Percentiles rank a stretch among this genome's conserved stretches.
Evolutionary conservation across 352 stramenopile species (phyloP).

Genomic region (Globisporangium nunn): DNA sequence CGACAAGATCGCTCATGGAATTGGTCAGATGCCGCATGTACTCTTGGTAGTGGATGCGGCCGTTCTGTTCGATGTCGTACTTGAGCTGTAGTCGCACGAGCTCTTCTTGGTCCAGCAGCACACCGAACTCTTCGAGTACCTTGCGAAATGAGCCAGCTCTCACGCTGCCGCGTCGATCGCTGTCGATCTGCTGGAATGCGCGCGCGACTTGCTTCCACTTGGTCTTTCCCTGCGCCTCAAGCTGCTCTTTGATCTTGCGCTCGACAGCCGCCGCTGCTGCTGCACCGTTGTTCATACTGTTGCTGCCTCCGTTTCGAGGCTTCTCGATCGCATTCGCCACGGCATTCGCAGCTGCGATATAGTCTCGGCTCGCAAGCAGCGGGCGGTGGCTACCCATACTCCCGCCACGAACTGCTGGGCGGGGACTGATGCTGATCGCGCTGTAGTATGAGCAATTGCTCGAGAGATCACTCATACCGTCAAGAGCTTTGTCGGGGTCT

Average conservation of each 20-base stretch:
- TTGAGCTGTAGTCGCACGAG: conserved; percentile 62
- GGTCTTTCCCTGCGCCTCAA: conserved; percentile 37
- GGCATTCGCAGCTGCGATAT: conserved; percentile 21
- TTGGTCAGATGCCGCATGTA: conserved; percentile 58
- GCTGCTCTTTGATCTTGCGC: conserved; percentile 51
- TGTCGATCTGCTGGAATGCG: conserved; percentile 60
- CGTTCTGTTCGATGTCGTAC: conserved; percentile 71
- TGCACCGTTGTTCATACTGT: conserved; percentile 16
- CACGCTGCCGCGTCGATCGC: conserved; percentile 37
- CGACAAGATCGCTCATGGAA: conserved; percentile 28
- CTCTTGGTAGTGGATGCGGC: conserved; percentile 55
- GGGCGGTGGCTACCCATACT: conserved; percentile 9
- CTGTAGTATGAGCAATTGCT: conserved; percentile 80
- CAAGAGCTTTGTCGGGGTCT: conserved; percentile 49
- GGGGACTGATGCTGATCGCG: conserved; percentile 57
- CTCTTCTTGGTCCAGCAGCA: conserved; percentile 54
- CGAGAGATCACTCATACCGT: conserved; percentile 56
- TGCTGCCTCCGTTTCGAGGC: conserved; percentile 6
- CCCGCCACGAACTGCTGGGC: conserved; percentile 21
- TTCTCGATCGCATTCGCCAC: conserved; percentile 35
- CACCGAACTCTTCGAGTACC: conserved; percentile 45
- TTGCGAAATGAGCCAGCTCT: conserved; percentile 46
- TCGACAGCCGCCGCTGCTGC: conserved; percentile 36
- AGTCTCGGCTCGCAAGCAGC: conserved; percentile 24
- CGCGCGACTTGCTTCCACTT: conserved; percentile 55